Evolutionary conservation across 1,284 basidiomycete species (phyloP).

Genomic region (Sporisorium graminicola): DNA sequence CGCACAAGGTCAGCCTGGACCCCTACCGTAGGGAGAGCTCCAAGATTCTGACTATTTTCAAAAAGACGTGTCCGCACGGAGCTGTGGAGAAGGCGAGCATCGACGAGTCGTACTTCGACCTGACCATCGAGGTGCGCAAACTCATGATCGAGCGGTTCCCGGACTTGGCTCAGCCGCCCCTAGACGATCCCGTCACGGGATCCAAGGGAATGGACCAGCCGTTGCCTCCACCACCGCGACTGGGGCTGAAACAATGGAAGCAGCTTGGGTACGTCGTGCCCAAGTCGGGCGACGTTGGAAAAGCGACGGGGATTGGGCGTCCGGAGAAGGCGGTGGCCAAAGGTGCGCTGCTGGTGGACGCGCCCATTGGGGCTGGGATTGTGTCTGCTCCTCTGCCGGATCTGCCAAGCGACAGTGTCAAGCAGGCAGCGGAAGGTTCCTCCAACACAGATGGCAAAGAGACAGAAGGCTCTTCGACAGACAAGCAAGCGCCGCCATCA

Average conservation of each 20-base stretch:
- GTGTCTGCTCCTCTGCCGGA: slow-evolving; percentile 27
- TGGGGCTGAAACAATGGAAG: slow-evolving; percentile 76
- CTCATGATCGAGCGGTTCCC: slow-evolving; percentile 73
- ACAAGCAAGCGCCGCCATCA: slow-evolving; percentile 27
- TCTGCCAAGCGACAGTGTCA: slow-evolving; percentile 2
- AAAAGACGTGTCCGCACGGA: slow-evolving; percentile 78
- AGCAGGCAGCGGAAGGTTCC: background rate
- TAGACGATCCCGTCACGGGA: slow-evolving; percentile 28
- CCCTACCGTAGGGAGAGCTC: slow-evolving; percentile 89
- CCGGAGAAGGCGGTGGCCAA: slow-evolving; percentile 50
- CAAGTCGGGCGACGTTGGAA: slow-evolving; percentile 71
- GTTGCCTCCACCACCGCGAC: slow-evolving; percentile 80
- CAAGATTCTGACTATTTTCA: slow-evolving; percentile 89
- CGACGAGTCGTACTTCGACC: slow-evolving; percentile 72
- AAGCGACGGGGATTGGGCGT: slow-evolving; percentile 59
- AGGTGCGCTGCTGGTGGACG: slow-evolving; percentile 41
- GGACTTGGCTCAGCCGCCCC: slow-evolving; percentile 73
- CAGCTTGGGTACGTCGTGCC: slow-evolving; percentile 80
- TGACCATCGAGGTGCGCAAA: slow-evolving; percentile 66
- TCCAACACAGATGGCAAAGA: background rate
- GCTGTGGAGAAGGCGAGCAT: slow-evolving; percentile 76
- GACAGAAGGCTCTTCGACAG: slow-evolving; percentile 44
- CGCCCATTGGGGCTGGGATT: slow-evolving; percentile 41
- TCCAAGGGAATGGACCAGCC: slow-evolving; percentile 80
- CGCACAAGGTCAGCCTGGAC: slow-evolving; percentile 96